A percentile compares a stretch with the other conserved stretches of the same genome.
Evolutionary conservation across 805 yeast species (phyloP).

Genomic region (Grigorovia jiainica): DNA sequence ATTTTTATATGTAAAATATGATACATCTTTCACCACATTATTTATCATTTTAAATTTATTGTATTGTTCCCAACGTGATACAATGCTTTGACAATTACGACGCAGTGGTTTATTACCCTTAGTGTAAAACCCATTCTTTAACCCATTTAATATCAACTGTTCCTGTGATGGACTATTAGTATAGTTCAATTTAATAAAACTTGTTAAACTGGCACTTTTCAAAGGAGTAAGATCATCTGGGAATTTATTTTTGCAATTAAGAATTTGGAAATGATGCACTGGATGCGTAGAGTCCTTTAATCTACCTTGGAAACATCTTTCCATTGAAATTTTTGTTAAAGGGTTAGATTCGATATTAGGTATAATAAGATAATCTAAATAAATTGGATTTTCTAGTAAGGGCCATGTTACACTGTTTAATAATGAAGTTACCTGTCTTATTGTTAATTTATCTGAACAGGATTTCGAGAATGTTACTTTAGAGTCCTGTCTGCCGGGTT

Average conservation of each 20-base stretch:
- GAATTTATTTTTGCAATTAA: constrained; percentile 8
- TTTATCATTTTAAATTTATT: neutral
- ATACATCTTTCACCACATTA: too few relatives aligned
- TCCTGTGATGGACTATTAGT: constrained; percentile 5
- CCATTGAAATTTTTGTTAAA: constrained; percentile 1
- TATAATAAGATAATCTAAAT: constrained; percentile 41
- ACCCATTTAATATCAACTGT: constrained; percentile 44
- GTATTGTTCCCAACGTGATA: constrained; percentile 8
- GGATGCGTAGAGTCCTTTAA: constrained; percentile 1
- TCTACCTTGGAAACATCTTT: constrained; percentile 11
- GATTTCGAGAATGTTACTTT: constrained; percentile 65
- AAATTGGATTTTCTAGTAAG: constrained; percentile 23
- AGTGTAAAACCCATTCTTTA: constrained; percentile 46
- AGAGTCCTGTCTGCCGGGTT: constrained; percentile 87
- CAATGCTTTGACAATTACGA: constrained; percentile 29
- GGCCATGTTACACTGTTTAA: constrained; percentile 38
- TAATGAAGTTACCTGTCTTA: constrained; percentile 51
- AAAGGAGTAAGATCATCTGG: constrained; percentile 9
- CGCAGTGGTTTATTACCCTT: constrained; percentile 36
- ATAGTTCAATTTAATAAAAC: constrained; percentile 10
- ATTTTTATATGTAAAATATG: neutral
- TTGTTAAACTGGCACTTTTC: constrained; percentile 16
- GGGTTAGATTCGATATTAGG: constrained; percentile 21
- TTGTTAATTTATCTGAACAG: constrained; percentile 75
- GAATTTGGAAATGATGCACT: constrained; percentile 1